Evolutionary conservation across 164 flowering plant genomes (phyloP).

Genomic region (Houttuynia cordata): DNA sequence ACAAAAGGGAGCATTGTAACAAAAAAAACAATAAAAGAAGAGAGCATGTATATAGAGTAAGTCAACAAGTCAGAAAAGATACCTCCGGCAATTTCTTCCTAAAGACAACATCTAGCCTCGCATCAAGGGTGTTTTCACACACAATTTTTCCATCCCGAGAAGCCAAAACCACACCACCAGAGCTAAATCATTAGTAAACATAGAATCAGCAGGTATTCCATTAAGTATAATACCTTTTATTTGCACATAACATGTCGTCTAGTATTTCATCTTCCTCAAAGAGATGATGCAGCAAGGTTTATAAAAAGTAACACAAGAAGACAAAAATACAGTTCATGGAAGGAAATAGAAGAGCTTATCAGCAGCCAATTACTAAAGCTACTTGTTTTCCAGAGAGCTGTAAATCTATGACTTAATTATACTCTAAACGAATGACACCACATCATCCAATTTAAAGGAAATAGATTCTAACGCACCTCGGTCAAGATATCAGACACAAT

Average conservation of each 20-base stretch:
- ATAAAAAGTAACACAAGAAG: too few relatives aligned
- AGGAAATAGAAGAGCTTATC: not conserved
- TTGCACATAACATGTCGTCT: too few relatives aligned
- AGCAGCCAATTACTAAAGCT: not conserved
- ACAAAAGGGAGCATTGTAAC: not conserved
- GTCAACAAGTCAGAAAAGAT: constrained; percentile 3
- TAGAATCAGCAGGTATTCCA: not conserved
- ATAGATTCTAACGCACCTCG: not conserved
- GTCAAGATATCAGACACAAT: not conserved
- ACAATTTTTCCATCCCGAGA: constrained; percentile 97
- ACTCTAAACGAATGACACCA: not conserved
- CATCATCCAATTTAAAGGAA: not conserved
- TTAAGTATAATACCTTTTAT: not conserved
- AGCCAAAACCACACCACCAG: constrained; percentile 90
- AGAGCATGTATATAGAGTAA: too few relatives aligned
- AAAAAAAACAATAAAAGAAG: not conserved
- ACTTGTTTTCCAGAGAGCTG: not conserved
- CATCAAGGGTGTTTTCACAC: constrained; percentile 84
- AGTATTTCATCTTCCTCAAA: too few relatives aligned
- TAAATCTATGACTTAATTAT: not conserved
- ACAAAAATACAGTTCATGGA: not conserved
- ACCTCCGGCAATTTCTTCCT: constrained; percentile 92
- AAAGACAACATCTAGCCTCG: constrained; percentile 83
- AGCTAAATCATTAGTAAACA: constrained; percentile 23
- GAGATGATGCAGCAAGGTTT: too few relatives aligned